A percentile compares a stretch with the other conserved stretches of the same genome.
These are phyloP conservation scores for Mycena epipterygia DNA, from an alignment of 768 basidiomycete species.

Conservation along the genomic window DNA sequence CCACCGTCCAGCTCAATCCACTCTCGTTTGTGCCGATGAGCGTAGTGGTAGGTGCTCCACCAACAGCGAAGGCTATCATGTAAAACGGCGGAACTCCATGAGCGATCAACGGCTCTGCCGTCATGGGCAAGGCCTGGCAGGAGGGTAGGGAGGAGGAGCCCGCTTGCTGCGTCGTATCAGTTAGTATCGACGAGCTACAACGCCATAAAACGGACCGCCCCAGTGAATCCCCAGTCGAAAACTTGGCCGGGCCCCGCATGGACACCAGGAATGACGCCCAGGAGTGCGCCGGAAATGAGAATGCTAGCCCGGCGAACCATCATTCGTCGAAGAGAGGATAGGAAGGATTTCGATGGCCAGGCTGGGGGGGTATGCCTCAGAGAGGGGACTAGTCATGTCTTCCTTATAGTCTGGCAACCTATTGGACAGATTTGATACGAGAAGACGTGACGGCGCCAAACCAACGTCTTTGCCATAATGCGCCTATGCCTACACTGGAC, in stretches of 20 bases:
- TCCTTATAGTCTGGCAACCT: too few relatives aligned
- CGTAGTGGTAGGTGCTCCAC: conserved; percentile 42
- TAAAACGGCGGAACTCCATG: conserved; percentile 49
- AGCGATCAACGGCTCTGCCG: conserved; percentile 38
- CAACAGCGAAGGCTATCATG: conserved; percentile 51
- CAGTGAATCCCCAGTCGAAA: conserved; percentile 29
- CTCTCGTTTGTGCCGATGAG: conserved; percentile 45
- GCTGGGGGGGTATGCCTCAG: conserved; percentile 10
- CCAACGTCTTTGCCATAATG: too few relatives aligned
- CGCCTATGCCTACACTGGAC: too few relatives aligned
- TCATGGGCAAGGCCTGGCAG: conserved; percentile 39
- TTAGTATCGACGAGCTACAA: background rate
- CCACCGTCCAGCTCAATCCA: conserved; percentile 51
- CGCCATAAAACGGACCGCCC: background rate
- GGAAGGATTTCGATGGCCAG: conserved; percentile 22
- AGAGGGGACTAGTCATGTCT: too few relatives aligned
- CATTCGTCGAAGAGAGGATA: conserved; percentile 12
- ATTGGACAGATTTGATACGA: too few relatives aligned
- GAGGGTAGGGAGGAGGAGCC: conserved; percentile 36
- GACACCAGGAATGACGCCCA: conserved; percentile 11
- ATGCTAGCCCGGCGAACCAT: conserved; percentile 15
- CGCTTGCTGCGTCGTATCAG: background rate
- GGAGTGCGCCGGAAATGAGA: conserved; percentile 26
- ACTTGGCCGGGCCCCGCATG: conserved; percentile 21
- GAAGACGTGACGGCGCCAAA: too few relatives aligned